These are phyloP conservation scores for Pseudoperonospora humuli DNA, from an alignment of 352 stramenopile species.

Conservation along the genomic window DNA sequence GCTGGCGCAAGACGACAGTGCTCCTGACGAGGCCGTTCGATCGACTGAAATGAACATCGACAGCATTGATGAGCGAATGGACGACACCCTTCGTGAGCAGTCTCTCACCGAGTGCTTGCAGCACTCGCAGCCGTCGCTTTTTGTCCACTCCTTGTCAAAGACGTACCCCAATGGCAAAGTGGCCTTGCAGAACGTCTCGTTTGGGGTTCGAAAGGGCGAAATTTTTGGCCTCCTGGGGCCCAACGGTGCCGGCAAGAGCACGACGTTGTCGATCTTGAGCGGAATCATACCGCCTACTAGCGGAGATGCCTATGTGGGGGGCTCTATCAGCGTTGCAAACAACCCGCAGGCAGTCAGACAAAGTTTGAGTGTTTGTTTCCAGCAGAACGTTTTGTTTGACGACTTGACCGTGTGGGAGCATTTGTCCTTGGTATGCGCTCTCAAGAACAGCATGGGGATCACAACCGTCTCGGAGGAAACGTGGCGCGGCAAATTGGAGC, in stretches of 20 bases:
- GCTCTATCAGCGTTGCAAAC: constrained; percentile 33
- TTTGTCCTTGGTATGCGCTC: constrained; percentile 47
- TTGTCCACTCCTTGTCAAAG: constrained; percentile 54
- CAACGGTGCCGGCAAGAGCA: constrained; percentile 94
- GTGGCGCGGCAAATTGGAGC: constrained; percentile 44
- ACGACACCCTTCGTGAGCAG: constrained; percentile 64
- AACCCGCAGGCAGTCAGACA: constrained; percentile 46
- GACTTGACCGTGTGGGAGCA: constrained; percentile 73
- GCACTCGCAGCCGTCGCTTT: constrained; percentile 47
- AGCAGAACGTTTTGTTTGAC: constrained; percentile 79
- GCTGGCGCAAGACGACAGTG: constrained; percentile 15
- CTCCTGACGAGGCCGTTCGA: constrained; percentile 10
- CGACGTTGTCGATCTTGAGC: constrained; percentile 93
- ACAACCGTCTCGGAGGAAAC: constrained; percentile 36
- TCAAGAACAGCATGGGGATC: constrained; percentile 58
- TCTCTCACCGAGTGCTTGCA: constrained; percentile 44
- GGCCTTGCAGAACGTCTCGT: constrained; percentile 75
- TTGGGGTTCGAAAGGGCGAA: constrained; percentile 85
- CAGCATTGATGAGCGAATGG: constrained; percentile 22
- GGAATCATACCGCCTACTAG: constrained; percentile 82
- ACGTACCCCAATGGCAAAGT: constrained; percentile 67
- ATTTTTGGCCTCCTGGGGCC: constrained; percentile 90
- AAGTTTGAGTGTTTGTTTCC: constrained; percentile 77
- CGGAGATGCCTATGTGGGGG: constrained; percentile 59
- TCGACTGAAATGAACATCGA: constrained; percentile 21